Evolutionary conservation across 768 basidiomycete species (phyloP), one percentile per base, ranked within the genome.

Genomic region (Tulasnella sp.): DNA sequence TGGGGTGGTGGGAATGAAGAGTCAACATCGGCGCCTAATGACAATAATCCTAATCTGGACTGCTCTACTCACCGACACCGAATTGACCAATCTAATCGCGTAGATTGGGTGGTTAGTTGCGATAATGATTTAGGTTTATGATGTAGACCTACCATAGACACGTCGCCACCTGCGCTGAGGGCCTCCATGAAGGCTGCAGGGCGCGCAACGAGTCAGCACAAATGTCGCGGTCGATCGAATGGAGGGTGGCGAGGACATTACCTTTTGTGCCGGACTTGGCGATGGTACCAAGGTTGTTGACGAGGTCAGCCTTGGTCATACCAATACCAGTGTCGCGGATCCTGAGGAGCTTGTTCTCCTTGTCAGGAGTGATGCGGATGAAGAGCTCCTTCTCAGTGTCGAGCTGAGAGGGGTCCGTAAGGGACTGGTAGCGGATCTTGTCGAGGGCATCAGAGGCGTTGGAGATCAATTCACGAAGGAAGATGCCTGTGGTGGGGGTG

Each of bases 271-370:
- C 94, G 76, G 95, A 96, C 90, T 96, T 95, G 86, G 94, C 94
- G 84, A 96, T 96, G 77, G 95, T 96, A 87, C 94, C 95, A 81
- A 98, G 89, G 90, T 99, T 99, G 92, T 99, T 99, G 86, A 99
- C 97, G 85, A 99, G 90, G 88, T 99, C 98, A 81, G 98, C 97
- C 90, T 99, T 99, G 89, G 98, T 99, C 97, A 99, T 98, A 86
- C 98, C 97, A 81, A 99, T 89, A 91, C 98, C 98, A 80, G 95
- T 93, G 86, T 99, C 97, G 81, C 95, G 94, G 86, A 99, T 91
- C 85, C 90, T 87, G 81, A 99, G 92, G 78, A 93, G 84, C 86
- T 97, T 98, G 88, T 93, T 92, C 88, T 96, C 97, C 89, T 96
- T 96, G 90, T 99, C 93, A 81, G 97, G 96, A 81, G 88, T 90